Conservation (phyloP, 805 yeast species). For the Lipomyces chichibuensis region DNA sequence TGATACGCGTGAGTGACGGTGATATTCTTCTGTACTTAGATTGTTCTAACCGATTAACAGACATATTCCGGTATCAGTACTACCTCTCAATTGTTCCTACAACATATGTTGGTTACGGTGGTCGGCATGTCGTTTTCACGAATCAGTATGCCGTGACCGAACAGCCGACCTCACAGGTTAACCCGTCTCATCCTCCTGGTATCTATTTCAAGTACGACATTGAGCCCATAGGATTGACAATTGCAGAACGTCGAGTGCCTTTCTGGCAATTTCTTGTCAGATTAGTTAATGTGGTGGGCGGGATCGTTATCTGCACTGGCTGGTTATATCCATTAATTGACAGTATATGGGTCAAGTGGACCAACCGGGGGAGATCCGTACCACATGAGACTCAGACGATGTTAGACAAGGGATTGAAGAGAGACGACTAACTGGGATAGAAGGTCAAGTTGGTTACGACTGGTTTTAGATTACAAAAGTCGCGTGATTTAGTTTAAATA, state of each 20-base stretch:
- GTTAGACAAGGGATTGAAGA: slow-evolving; percentile 27
- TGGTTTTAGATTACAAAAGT: neutral
- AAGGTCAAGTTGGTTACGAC: neutral
- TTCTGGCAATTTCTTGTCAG: slow-evolving; percentile 78
- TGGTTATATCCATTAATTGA: slow-evolving; percentile 31
- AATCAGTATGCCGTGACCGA: slow-evolving; percentile 79
- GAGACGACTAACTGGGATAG: slow-evolving; percentile 18
- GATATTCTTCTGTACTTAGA: neutral
- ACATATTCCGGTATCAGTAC: slow-evolving; percentile 56
- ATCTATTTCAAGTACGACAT: slow-evolving; percentile 82
- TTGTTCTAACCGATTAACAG: neutral
- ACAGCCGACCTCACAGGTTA: slow-evolving; percentile 36
- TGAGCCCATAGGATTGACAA: slow-evolving; percentile 76
- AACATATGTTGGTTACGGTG: slow-evolving; percentile 55
- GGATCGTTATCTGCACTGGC: slow-evolving; percentile 57
- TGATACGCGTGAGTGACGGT: slow-evolving; percentile 45
- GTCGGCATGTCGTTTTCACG: slow-evolving; percentile 76
- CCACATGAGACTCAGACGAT: slow-evolving; percentile 26
- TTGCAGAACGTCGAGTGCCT: slow-evolving; percentile 72
- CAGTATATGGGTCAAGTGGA: slow-evolving; percentile 19
- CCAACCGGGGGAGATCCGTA: slow-evolving; percentile 15
- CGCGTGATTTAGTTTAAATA: neutral
- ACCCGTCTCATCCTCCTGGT: slow-evolving; percentile 54
- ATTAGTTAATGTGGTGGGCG: slow-evolving; percentile 80
- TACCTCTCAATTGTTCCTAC: slow-evolving; percentile 84